These are phyloP conservation scores for Penicillium samsonianum DNA, from an alignment of 495 filamentous ascomycete species.

Conservation along the genomic window DNA sequence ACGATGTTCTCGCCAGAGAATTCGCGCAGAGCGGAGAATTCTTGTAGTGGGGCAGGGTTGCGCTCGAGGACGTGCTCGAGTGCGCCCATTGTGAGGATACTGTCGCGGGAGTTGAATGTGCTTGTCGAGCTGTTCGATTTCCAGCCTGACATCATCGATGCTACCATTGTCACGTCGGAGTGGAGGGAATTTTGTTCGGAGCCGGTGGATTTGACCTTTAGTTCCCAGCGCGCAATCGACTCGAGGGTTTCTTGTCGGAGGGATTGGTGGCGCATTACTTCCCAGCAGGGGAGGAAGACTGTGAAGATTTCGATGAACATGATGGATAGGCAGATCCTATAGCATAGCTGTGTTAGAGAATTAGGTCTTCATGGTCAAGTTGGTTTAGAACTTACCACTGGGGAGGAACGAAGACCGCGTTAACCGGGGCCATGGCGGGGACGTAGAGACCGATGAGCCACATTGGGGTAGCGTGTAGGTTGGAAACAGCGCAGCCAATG, in stretches of 20 bases:
- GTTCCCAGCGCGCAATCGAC: slow-evolving; percentile 38
- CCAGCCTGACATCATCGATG: slow-evolving; percentile 37
- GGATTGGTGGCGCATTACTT: slow-evolving; percentile 51
- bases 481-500: slow-evolving; percentile 59
- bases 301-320: slow-evolving; percentile 55
- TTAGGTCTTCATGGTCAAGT: not conserved
- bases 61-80: slow-evolving; percentile 58
- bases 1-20: slow-evolving; percentile 70
- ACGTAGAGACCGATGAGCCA: slow-evolving; percentile 65
- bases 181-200: slow-evolving; percentile 33
- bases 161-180: slow-evolving; percentile 34
- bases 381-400: slow-evolving; percentile 53
- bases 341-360: not conserved
- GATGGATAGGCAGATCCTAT: slow-evolving; percentile 57
- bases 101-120: slow-evolving; percentile 31
- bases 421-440: slow-evolving; percentile 55
- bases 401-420: slow-evolving; percentile 54
- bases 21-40: slow-evolving; percentile 62
- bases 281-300: slow-evolving; percentile 56
- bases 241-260: slow-evolving; percentile 45
- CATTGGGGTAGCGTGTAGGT: slow-evolving; percentile 63
- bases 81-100: slow-evolving; percentile 58
- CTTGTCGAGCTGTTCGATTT: slow-evolving; percentile 37
- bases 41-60: slow-evolving; percentile 55
- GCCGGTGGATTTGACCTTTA: slow-evolving; percentile 27